Evolutionary conservation across 176 grass and related monocot genomes (phyloP), one percentile per base, ranked within the genome.

Genomic region (Musa acuminata): DNA sequence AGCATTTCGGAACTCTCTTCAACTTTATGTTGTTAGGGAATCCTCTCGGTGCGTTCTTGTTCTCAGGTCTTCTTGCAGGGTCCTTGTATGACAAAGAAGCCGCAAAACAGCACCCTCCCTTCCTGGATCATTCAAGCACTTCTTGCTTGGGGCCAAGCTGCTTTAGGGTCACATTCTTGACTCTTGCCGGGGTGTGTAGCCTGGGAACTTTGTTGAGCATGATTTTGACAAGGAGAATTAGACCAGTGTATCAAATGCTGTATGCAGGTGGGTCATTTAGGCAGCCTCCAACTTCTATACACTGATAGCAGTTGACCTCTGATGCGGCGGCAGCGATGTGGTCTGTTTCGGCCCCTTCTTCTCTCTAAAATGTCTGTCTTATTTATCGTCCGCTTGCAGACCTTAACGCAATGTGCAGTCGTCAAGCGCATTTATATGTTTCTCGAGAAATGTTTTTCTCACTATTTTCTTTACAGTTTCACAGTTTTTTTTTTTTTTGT

Each of bases 191-290:
- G 7, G 72, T 97, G 27, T 97, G 93, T 23, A 71, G 76, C 80
- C 80, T 87, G 2, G 93, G 93, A 53, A 86, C 82, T 49, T 14
- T 93, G 43, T 21, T 93, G 67, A 80, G 93, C 13, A 20, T 86
- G 19, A 1, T 97, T 81, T 83, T 97, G 82, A 90, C 91, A 10
- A 27, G 77, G 62, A 85, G 93, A 84, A 90, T 92, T 67, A 84
- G 81, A 27, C 93, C 90, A 1, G 93, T 97, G 24, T 97, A 97
- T 63, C 85, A 89, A 23, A 93, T 97, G 93, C 90, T 97, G 20
- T 97, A 97, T 5, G 79, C 93, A 49, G 83, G 93, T 13, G 93
- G 93, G 49, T 97, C 93, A 3, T 97, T 97, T 80, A 87, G 85
- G 74, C 90, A 88, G 64, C 93, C 93, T 58, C 85, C 84, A 84